Percentiles rank a stretch among this genome's conserved stretches.
phyloP scores from a whole-genome alignment of 345 rosid genomes.

The Populus pruinosa region DNA sequence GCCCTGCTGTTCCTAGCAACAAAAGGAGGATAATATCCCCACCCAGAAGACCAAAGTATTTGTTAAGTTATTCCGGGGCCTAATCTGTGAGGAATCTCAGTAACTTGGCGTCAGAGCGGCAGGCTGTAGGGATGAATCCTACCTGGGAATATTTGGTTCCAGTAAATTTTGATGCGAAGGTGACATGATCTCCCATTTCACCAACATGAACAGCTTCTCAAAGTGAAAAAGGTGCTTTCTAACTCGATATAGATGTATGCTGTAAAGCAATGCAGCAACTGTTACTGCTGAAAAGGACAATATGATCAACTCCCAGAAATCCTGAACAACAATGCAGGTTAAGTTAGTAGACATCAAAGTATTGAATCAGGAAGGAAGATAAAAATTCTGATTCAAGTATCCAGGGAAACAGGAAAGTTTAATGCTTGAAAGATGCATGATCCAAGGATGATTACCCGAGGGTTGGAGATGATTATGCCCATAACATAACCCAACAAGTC shows the following conservation, averaged over 20 bases:
- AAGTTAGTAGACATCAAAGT: not conserved
- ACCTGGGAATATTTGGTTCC: not conserved
- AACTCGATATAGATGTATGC: conserved; percentile 43
- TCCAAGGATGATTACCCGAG: conserved; percentile 41
- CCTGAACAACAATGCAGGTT: conserved; percentile 34
- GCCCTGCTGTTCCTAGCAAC: not conserved
- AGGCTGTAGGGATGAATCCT: not conserved
- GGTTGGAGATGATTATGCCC: conserved; percentile 79
- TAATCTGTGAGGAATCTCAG: not conserved
- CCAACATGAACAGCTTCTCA: conserved; percentile 37
- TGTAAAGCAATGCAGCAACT: conserved; percentile 57
- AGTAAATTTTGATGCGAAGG: not conserved
- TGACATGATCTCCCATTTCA: not conserved
- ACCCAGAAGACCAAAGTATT: not conserved
- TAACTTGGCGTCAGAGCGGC: not conserved
- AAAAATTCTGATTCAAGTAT: not conserved
- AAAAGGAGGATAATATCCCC: not conserved
- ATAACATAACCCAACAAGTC: conserved; percentile 59
- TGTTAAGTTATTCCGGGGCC: not conserved
- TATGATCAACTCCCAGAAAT: conserved; percentile 71
- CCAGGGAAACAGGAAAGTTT: not conserved
- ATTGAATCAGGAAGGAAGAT: not conserved
- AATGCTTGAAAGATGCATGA: not conserved
- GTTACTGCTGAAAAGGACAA: conserved; percentile 48
- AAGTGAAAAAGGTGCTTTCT: conserved; percentile 68